Percentiles rank a stretch among this genome's conserved stretches.
phyloP scores from a whole-genome alignment of 805 yeast species.

The Martiniozyma abietophila region DNA sequence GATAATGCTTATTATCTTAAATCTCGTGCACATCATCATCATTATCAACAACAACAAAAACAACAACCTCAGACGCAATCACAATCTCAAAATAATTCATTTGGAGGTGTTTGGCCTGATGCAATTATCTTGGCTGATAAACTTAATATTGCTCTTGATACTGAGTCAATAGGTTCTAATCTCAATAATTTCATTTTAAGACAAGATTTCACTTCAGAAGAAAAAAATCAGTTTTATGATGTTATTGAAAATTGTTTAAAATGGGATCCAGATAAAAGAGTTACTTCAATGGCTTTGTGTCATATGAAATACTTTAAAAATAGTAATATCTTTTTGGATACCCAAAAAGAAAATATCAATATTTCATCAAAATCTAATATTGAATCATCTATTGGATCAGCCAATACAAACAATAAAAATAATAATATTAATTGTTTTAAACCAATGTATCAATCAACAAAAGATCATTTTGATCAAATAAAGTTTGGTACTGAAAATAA shows the following conservation, averaged over 20 bases:
- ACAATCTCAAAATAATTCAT: conserved; percentile 31
- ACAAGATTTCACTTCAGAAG: conserved; percentile 29
- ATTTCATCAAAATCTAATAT: conserved; percentile 1
- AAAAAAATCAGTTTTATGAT: conserved; percentile 32
- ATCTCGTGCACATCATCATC: too few species aligned
- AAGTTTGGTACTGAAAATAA: not conserved
- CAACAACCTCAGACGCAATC: too few species aligned
- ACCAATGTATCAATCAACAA: not conserved
- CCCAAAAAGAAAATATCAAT: conserved; percentile 11
- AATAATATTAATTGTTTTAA: not conserved
- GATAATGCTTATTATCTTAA: too few species aligned
- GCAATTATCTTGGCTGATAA: conserved; percentile 43
- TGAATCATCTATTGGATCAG: not conserved
- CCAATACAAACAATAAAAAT: not conserved
- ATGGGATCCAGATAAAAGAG: conserved; percentile 74
- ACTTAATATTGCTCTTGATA: conserved; percentile 18
- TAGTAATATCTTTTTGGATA: conserved; percentile 24
- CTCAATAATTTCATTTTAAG: conserved; percentile 38
- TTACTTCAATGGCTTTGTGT: conserved; percentile 40
- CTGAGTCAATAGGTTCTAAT: conserved; percentile 35
- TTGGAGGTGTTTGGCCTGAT: conserved; percentile 71
- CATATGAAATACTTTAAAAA: conserved; percentile 45
- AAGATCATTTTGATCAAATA: conserved; percentile 1
- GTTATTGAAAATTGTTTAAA: conserved; percentile 43
- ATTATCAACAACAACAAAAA: too few species aligned